Percentiles rank a stretch among this genome's conserved stretches.
These are phyloP conservation scores for Batkoa obscura DNA, from an alignment of 371 early-diverging fungal genomes.

Conservation along the genomic window DNA sequence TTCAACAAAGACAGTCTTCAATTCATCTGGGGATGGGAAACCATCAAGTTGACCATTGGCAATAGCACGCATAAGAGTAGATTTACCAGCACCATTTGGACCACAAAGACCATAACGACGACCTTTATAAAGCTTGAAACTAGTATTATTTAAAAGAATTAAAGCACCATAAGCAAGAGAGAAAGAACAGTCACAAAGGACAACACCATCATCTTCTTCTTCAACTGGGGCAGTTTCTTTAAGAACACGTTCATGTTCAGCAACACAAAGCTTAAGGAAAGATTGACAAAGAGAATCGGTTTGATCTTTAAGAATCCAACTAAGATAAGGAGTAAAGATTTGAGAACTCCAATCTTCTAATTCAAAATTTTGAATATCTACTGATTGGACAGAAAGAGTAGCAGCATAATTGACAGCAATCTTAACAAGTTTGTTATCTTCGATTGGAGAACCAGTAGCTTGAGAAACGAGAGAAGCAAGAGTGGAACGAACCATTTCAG, in stretches of 20 bases:
- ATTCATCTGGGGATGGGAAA: constrained; percentile 55
- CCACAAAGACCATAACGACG: constrained; percentile 73
- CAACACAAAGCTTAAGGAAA: constrained; percentile 18
- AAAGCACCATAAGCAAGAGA: constrained; percentile 67
- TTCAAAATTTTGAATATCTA: constrained; percentile 27
- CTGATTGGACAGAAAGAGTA: constrained; percentile 22
- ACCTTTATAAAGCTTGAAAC: constrained; percentile 56
- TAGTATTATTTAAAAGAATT: constrained; percentile 58
- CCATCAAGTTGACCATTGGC: constrained; percentile 57
- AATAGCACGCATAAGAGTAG: constrained; percentile 74
- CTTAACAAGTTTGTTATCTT: constrained; percentile 21
- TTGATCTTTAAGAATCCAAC: constrained; percentile 25
- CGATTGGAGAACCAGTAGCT: constrained; percentile 5
- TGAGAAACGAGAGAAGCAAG: constrained; percentile 12
- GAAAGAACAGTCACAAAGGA: constrained; percentile 66
- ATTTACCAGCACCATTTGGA: constrained; percentile 78
- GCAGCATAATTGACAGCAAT: constrained; percentile 22
- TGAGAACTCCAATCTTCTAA: constrained; percentile 25
- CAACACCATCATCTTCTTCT: constrained; percentile 50
- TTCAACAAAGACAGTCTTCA: constrained; percentile 54
- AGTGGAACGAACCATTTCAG: constrained; percentile 12
- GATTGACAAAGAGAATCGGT: constrained; percentile 13
- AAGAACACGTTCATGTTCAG: constrained; percentile 21
- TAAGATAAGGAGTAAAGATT: constrained; percentile 27
- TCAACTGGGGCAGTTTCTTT: constrained; percentile 26